Evolutionary conservation across 1,139 yeast species (phyloP), one percentile per base, ranked within the genome.

Genomic region (Sugiyamaella xylanicola): DNA sequence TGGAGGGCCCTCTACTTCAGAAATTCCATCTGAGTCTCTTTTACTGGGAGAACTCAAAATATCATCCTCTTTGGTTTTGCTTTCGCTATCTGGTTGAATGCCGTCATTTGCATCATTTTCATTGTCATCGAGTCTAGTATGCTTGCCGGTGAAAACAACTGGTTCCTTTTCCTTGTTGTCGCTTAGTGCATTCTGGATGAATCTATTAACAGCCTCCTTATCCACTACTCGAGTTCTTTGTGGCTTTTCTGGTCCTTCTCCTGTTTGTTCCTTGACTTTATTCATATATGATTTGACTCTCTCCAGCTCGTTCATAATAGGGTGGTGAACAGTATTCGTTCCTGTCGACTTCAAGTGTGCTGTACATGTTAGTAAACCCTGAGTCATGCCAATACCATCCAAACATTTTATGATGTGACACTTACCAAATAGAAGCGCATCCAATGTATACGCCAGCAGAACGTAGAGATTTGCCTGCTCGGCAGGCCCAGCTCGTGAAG

Each of bases 221-320:
- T 73, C 73, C 8, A 68, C 53, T 1, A 49, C 52, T 50, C 35
- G 22, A 7, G 21, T 32, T 40, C 52, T 16, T 43, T 42, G 40
- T 3, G 27, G 42, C 0, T 53, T 46, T 22, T 46, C 25, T 2
- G 25, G 48, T 0, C 52, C 46, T 29, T 45, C 35, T 11, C 17
- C 32, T 53, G 76, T 80, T 1, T 78, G 70, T 7, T 72, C 74
- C 60, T 84, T 82, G 46, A 82, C 78, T 66, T 85, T 78, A 42
- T 77, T 79, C 85, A 89, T 86, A 64, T 85, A 86, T 15, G 77
- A 69, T 68, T 86, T 87, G 42, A 91, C 85, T 60, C 95, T 76
- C 20, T 76, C 77, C 53, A 91, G 75, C 68, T 91, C 97, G 22
- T 76, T 75, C 84, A 84, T 82, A 4, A 90, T 80, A 0, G 86